These are phyloP conservation scores for Alliaria petiolata DNA, from an alignment of 345 rosid species.

Conservation along the genomic window DNA sequence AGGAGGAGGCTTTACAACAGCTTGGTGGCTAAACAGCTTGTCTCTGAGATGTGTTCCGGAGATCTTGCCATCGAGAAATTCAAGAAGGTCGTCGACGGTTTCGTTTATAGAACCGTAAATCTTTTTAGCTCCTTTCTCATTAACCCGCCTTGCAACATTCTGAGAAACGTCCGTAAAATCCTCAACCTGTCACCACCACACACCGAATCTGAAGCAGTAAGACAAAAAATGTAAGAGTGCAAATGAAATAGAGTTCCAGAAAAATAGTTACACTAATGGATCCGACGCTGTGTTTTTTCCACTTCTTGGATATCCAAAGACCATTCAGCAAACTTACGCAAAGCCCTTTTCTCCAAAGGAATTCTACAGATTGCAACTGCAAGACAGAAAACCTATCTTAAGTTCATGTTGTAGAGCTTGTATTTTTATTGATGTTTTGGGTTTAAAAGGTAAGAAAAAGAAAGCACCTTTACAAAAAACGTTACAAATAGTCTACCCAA, in stretches of 20 bases:
- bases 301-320: slow-evolving; percentile 42
- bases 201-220: background rate
- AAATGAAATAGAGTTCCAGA: background rate
- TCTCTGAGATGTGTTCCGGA: slow-evolving; percentile 23
- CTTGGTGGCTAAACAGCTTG: slow-evolving; percentile 31
- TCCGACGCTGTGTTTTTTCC: background rate
- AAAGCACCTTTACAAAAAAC: slow-evolving; percentile 26
- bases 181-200: slow-evolving; percentile 38
- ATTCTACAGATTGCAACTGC: slow-evolving; percentile 50
- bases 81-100: slow-evolving; percentile 24
- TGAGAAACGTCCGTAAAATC: slow-evolving; percentile 42
- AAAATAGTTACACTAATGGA: slow-evolving; percentile 33
- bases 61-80: slow-evolving; percentile 33
- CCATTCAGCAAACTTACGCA: slow-evolving; percentile 46
- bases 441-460: background rate
- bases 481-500: slow-evolving; percentile 28
- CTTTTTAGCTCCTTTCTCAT: slow-evolving; percentile 29
- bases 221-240: background rate
- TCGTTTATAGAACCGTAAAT: slow-evolving; percentile 36
- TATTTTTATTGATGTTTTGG: background rate
- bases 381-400: background rate
- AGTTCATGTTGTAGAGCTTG: background rate
- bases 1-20: background rate
- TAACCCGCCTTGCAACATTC: slow-evolving; percentile 51
- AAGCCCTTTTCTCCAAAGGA: slow-evolving; percentile 52